phyloP scores from a whole-genome alignment of 805 yeast species.

The Saccharomyces mikatae region DNA sequence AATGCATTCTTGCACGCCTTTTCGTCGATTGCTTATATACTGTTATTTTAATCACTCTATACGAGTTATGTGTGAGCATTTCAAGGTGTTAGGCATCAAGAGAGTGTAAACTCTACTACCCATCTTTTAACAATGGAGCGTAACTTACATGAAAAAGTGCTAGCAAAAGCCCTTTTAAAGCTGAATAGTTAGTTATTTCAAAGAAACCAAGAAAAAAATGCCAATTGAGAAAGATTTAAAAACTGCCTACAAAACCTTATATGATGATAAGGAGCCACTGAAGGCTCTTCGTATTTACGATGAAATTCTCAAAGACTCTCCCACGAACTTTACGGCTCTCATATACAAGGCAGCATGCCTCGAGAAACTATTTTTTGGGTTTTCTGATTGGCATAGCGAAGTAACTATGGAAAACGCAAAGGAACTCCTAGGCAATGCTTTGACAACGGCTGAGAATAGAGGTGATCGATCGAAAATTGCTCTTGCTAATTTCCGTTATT shows the following conservation, averaged over 20 bases:
- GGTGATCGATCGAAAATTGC: slow-evolving; percentile 43
- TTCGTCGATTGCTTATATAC: neutral
- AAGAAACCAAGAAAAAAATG: slow-evolving; percentile 9
- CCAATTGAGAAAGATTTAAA: slow-evolving; percentile 32
- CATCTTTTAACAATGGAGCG: neutral
- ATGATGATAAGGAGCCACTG: slow-evolving; percentile 38
- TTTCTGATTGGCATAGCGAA: slow-evolving; percentile 37
- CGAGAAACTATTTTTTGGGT: slow-evolving; percentile 35
- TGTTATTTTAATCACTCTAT: neutral
- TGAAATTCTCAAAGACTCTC: slow-evolving; percentile 35
- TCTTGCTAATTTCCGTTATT: slow-evolving; percentile 41
- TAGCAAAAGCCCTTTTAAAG: neutral
- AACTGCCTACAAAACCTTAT: slow-evolving; percentile 36
- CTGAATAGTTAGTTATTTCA: neutral
- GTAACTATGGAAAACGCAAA: slow-evolving; percentile 37
- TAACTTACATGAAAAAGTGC: neutral
- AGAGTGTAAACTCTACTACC: neutral
- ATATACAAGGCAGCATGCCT: slow-evolving; percentile 43
- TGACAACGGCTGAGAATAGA: slow-evolving; percentile 36
- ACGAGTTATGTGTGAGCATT: neutral
- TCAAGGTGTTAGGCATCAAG: neutral
- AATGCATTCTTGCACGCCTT: neutral
- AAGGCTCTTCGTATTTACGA: slow-evolving; percentile 38
- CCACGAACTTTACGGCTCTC: slow-evolving; percentile 40
- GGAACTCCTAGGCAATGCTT: slow-evolving; percentile 32